Base-by-base conservation (phyloP, 2,329 filamentous ascomycete species). In the Helminthosporium solani region DNA sequence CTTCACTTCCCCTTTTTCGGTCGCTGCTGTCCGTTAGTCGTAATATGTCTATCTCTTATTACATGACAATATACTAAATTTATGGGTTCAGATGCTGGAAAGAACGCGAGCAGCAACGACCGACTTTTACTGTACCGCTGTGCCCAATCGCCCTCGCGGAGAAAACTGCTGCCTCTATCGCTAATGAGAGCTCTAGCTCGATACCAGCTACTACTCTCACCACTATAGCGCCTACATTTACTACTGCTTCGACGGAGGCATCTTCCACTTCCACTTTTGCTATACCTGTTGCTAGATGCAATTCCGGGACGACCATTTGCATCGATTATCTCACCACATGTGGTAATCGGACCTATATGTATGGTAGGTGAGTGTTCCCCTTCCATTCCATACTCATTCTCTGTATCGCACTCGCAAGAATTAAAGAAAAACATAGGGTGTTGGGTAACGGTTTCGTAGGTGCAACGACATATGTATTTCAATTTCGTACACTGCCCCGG, bases 111-210 rank as follows among this genome's bases (percentile, higher is more conserved):
- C 28, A 40, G 3, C 31, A 47, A 23, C 35, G 14, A n/a, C 48
- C 48, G 12, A 47, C 44, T n/a, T 50, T 50, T 38, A 40, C 34
- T 14, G 44, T 37, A 15, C 44, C 48, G 3, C 36, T 40, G 2
- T 50, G 48, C 34, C 16, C 35, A 5, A 15, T n/a, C 15, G 21
- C 38, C 11, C n/a, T 34, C 11, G 18, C 28, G 7, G 41, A 38
- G 21, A 14, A 21, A 37, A 19, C 30, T 23, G 2, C 37, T 34
- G 11, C 19, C 31, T 15, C 40, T 30, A 35, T n/a, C 6, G 11
- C 16, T 14, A 19, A 31, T 5, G 20, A 30, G 7, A 46, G 18
- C n/a, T 15, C 21, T 8, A 31, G 7, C 14, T 31, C 28, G 5
- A 12, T 14, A 15, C 19, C 12, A 9, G 12, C 8, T 4, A 41